Evolutionary conservation across 139 green algal genomes (phyloP).

Genomic region (Cymbomonas tetramitiformis): DNA sequence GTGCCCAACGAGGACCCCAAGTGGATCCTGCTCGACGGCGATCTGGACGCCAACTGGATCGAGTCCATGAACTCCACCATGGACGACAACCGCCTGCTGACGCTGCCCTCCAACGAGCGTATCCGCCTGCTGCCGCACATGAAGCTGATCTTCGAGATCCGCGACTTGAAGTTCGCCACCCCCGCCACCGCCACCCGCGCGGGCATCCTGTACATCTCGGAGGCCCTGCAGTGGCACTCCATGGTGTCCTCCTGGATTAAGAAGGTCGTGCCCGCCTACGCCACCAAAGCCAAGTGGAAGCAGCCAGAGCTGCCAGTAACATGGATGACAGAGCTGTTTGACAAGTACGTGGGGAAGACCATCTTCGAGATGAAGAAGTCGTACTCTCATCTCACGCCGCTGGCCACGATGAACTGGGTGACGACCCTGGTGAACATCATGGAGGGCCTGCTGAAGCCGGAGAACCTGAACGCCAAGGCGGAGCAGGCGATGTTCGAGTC

Average conservation of each 20-base stretch:
- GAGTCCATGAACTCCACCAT: constrained; percentile 80
- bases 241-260: constrained; percentile 53
- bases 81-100: constrained; percentile 74
- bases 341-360: constrained; percentile 57
- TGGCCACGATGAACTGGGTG: constrained; percentile 68
- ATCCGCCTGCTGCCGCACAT: constrained; percentile 71
- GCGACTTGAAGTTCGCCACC: constrained; percentile 64
- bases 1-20: constrained; percentile 66
- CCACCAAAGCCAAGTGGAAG: constrained; percentile 62
- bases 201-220: constrained; percentile 68
- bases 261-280: constrained; percentile 29
- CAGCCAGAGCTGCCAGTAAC: constrained; percentile 43
- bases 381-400: constrained; percentile 61
- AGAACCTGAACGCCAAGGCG: constrained; percentile 56
- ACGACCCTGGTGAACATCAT: constrained; percentile 63
- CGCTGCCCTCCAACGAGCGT: constrained; percentile 70
- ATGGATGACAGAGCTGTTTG: constrained; percentile 56
- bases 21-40: constrained; percentile 71
- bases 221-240: constrained; percentile 66
- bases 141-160: constrained; percentile 77
- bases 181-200: constrained; percentile 68
- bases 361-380: constrained; percentile 68
- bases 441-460: constrained; percentile 56
- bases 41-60: constrained; percentile 78
- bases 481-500: constrained; percentile 64